These are phyloP conservation scores for Fraxinus pennsylvanica DNA, from an alignment of 257 asterid genomes.

Conservation along the genomic window DNA sequence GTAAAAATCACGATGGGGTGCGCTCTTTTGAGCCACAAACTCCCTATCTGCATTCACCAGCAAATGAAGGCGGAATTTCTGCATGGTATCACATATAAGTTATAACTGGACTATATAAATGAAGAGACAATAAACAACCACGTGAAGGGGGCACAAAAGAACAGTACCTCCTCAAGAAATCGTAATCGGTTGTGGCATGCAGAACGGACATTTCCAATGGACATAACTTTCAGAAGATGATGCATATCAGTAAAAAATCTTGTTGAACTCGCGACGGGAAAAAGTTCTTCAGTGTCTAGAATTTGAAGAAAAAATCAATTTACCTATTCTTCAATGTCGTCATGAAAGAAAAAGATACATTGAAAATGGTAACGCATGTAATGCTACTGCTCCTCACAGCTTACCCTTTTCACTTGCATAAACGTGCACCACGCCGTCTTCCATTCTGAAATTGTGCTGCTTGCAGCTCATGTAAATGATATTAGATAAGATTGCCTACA, in stretches of 20 bases:
- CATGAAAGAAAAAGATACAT: background rate
- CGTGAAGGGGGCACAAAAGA: conserved; percentile 25
- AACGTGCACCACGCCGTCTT: conserved; percentile 84
- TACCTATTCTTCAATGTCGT: conserved; percentile 2
- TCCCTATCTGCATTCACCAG: conserved; percentile 80
- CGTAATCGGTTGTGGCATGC: conserved; percentile 78
- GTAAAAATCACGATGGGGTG: conserved; percentile 97
- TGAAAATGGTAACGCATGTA: conserved; percentile 8
- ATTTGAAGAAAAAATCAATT: conserved; percentile 17
- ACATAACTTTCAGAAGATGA: conserved; percentile 73
- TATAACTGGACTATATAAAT: conserved; percentile 17
- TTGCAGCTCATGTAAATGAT: conserved; percentile 27
- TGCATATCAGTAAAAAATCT: conserved; percentile 90
- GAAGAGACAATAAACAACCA: conserved; percentile 21
- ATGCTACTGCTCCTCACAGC: conserved; percentile 27
- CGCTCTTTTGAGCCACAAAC: conserved; percentile 88
- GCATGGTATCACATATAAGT: conserved; percentile 25
- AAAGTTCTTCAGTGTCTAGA: conserved; percentile 73
- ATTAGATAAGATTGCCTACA: conserved; percentile 30
- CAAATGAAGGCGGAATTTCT: conserved; percentile 91
- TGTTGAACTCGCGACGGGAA: conserved; percentile 81
- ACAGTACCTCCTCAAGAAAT: conserved; percentile 81
- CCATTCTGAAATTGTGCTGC: conserved; percentile 86
- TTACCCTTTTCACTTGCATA: conserved; percentile 75
- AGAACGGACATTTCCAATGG: conserved; percentile 81